Evolutionary conservation across 2,329 filamentous ascomycete genomes (phyloP).

Genomic region (Thermoascus crustaceus): DNA sequence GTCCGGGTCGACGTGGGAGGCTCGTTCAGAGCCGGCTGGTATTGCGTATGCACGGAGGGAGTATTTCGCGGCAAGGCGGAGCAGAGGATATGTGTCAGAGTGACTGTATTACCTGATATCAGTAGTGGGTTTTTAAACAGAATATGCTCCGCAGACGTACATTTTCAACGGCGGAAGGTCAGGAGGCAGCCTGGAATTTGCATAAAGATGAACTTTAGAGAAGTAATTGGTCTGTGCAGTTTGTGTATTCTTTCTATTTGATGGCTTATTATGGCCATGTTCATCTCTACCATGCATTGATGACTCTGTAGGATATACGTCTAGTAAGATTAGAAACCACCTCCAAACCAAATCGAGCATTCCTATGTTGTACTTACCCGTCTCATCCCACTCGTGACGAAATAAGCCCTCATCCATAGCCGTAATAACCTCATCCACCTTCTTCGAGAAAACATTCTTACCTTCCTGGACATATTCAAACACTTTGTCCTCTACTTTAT

Average conservation of each 20-base stretch:
- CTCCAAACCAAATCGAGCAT: too few species aligned
- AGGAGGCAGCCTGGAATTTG: slow-evolving; percentile 64
- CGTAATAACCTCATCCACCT: neutral
- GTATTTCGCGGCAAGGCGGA: slow-evolving; percentile 71
- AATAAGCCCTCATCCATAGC: neutral
- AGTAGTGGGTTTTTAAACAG: neutral
- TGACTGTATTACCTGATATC: slow-evolving; percentile 41
- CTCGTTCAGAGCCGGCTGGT: slow-evolving; percentile 54
- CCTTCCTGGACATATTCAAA: too few species aligned
- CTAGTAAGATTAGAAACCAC: too few species aligned
- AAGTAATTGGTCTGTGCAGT: slow-evolving; percentile 48
- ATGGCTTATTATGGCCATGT: too few species aligned
- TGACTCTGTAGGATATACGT: too few species aligned
- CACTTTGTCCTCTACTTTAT: too few species aligned
- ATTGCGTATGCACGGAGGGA: slow-evolving; percentile 65
- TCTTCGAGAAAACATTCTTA: too few species aligned
- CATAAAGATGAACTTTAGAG: slow-evolving; percentile 68
- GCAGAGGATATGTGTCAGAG: slow-evolving; percentile 65
- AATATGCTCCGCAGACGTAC: slow-evolving; percentile 34
- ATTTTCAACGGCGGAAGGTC: slow-evolving; percentile 60
- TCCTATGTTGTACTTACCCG: too few species aligned
- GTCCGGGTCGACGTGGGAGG: slow-evolving; percentile 63
- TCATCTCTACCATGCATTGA: too few species aligned
- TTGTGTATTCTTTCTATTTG: neutral
- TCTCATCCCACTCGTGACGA: neutral